These are phyloP conservation scores for Voacanga thouarsii DNA, from an alignment of 257 asterid species.

Conservation along the genomic window DNA sequence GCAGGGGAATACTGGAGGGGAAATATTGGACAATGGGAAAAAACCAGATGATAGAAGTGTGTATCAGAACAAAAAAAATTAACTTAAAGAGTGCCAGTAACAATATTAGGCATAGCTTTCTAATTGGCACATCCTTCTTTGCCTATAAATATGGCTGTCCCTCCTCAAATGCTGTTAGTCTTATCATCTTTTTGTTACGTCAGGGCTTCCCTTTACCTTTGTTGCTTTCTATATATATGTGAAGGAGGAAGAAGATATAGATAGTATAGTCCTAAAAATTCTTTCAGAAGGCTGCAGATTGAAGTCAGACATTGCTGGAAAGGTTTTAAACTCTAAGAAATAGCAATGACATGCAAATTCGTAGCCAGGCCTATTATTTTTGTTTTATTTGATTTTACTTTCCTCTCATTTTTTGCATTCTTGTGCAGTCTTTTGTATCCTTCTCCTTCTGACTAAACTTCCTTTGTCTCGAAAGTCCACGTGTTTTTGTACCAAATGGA, in stretches of 20 bases:
- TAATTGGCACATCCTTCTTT: not conserved
- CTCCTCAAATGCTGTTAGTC: slow-evolving; percentile 1
- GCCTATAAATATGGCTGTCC: not conserved
- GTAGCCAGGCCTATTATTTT: not conserved
- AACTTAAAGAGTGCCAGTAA: too few relatives aligned
- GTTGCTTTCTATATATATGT: slow-evolving; percentile 48
- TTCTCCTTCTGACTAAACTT: not conserved
- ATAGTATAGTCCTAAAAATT: slow-evolving; percentile 30
- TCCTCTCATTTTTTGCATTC: not conserved
- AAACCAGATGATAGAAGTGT: not conserved
- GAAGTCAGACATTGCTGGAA: slow-evolving; percentile 30
- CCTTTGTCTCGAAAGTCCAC: not conserved
- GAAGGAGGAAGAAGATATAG: slow-evolving; percentile 56
- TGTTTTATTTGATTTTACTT: too few relatives aligned
- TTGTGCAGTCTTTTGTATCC: not conserved
- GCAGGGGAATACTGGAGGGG: not conserved
- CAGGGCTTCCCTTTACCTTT: slow-evolving; percentile 70
- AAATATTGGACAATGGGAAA: not conserved
- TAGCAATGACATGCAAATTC: slow-evolving; percentile 22
- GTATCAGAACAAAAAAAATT: too few relatives aligned
- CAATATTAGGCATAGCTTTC: not conserved
- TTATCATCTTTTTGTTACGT: slow-evolving; percentile 8
- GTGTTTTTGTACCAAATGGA: not conserved
- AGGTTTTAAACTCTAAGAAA: slow-evolving; percentile 40
- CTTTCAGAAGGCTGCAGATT: slow-evolving; percentile 41